phyloP scores from a whole-genome alignment of 140 eudicot species.

The Bidens hawaiensis region DNA sequence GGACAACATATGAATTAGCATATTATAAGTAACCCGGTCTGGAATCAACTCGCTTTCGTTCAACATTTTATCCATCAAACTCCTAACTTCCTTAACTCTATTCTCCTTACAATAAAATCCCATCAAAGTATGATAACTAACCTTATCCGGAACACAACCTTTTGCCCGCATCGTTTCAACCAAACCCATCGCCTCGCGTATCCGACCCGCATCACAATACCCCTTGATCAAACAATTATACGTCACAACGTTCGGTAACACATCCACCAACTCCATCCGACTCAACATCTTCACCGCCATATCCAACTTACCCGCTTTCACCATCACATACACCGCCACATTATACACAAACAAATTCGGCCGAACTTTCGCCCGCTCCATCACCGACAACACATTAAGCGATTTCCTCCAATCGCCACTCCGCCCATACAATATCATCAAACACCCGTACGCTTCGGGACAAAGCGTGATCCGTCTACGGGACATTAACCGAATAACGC shows the following conservation, averaged over 20 bases:
- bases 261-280: slow-evolving; percentile 56
- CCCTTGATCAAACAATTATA: slow-evolving; percentile 91
- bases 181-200: slow-evolving; percentile 58
- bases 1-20: slow-evolving; percentile 64
- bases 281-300: slow-evolving; percentile 63
- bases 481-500: slow-evolving; percentile 63
- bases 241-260: slow-evolving; percentile 62
- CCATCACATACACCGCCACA: slow-evolving; percentile 63
- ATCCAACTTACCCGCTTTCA: slow-evolving; percentile 53
- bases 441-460: slow-evolving; percentile 52
- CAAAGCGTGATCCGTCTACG: slow-evolving; percentile 44
- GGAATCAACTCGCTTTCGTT: slow-evolving; percentile 37
- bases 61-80: slow-evolving; percentile 56
- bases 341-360: slow-evolving; percentile 56
- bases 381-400: slow-evolving; percentile 48
- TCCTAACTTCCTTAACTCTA: slow-evolving; percentile 47
- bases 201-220: slow-evolving; percentile 54
- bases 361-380: slow-evolving; percentile 60
- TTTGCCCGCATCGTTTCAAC: slow-evolving; percentile 43
- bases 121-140: slow-evolving; percentile 72
- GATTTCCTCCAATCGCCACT: slow-evolving; percentile 68
- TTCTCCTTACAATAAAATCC: slow-evolving; percentile 61
- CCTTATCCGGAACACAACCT: slow-evolving; percentile 82
- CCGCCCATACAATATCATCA: slow-evolving; percentile 78
- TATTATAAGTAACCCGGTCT: slow-evolving; percentile 78